phyloP scores from a whole-genome alignment of 305 asterid species.

The Plantago lanceolata region DNA sequence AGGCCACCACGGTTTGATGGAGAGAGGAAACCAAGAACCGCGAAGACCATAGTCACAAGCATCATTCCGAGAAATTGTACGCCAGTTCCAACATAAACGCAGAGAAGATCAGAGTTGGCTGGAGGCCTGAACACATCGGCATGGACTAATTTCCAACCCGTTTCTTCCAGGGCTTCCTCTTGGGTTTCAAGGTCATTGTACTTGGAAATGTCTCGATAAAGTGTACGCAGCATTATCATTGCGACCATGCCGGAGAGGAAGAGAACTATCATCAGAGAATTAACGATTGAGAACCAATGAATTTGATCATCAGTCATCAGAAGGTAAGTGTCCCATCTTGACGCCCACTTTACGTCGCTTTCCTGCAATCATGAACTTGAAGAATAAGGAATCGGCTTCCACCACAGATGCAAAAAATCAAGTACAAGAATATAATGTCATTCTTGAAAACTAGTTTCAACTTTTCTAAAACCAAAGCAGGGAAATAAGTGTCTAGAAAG shows the following conservation, averaged over 20 bases:
- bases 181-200: conserved; percentile 70
- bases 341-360: conserved; percentile 78
- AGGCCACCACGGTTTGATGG: conserved; percentile 79
- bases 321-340: conserved; percentile 76
- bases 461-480: not conserved
- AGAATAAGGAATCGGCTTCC: conserved; percentile 11
- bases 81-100: conserved; percentile 68
- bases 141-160: conserved; percentile 71
- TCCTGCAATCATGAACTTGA: conserved; percentile 38
- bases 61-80: conserved; percentile 60
- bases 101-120: conserved; percentile 49
- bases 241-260: conserved; percentile 84
- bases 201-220: conserved; percentile 65
- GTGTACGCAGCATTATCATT: conserved; percentile 71
- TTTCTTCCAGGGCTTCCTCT: conserved; percentile 73
- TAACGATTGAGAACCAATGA: conserved; percentile 73
- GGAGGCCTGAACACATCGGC: conserved; percentile 68
- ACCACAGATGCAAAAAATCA: not conserved
- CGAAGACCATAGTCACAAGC: conserved; percentile 59
- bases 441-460: not conserved
- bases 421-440: not conserved
- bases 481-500: not conserved
- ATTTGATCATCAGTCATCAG: conserved; percentile 70
- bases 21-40: conserved; percentile 70
- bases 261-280: conserved; percentile 67